Base-by-base conservation (phyloP, 2,329 filamentous ascomycete genomes). In the Aspergillus sp. region DNA sequence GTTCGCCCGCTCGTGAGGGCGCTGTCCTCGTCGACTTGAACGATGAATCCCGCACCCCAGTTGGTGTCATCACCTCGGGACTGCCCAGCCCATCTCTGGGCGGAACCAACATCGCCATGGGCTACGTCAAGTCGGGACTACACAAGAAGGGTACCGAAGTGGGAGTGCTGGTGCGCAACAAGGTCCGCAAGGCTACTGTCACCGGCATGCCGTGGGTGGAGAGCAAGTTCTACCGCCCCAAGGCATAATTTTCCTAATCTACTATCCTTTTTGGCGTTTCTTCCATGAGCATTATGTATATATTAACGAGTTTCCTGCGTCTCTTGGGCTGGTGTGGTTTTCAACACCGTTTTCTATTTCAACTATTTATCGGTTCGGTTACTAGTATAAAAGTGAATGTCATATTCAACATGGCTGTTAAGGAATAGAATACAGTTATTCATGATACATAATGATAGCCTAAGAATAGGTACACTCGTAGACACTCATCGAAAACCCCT, bases 91-190 rank as follows among this genome's bases (percentile, higher is more conserved):
- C 93, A 2, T 88, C 85, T 0, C 72, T 96, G 38, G 83, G 84
- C 51, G 70, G 70, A 4, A 86, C 86, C 74, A 96, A 97, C 67
- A 91, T 98, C 50, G 90, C 91, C 44, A 98, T 98, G 93, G 93
- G 85, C 0, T 95, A 95, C 62, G 76, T 96, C 61, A 81, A 82
- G 68, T 82, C 87, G 50, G 88, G 88, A 0, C 70, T 84, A 63
- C 88, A 95, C 66, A 94, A 94, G 77, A 76, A 79, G 29, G 90
- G 89, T 8, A 95, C 89, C 1, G 84, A 91, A 70, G 72, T 95
- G 6, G 78, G 83, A 12, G 83, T 95, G 4, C 66, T 88, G 33
- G 84, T 95, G 2, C 75, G 90, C 42, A 90, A 89, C 13, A 87
- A 83, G 71, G 74, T 79, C 61, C 81, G 88, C 57, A 83, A 82